Evolutionary conservation across 192 early-diverging fungal species (phyloP), one percentile per base, ranked within the genome.

Genomic region (Coemansia sp.): DNA sequence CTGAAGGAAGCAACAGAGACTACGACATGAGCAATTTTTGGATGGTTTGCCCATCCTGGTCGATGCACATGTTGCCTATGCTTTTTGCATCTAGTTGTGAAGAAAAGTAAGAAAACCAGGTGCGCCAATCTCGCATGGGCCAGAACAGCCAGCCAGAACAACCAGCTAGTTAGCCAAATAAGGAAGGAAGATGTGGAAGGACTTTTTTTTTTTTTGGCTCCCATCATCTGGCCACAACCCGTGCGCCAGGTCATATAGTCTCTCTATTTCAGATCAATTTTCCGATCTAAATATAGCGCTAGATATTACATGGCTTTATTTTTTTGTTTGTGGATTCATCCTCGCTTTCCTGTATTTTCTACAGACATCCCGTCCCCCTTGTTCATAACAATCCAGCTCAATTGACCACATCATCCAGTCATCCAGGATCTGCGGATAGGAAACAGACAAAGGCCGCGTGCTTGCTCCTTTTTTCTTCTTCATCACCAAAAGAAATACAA

Each of bases 151-250:
- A 23, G 13, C n/a, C 18, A 41, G 11, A 39, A 54, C 52, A 54
- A 6, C 15, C 6, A 50, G 18, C 13, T 1, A 6, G 48, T 11
- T 6, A 19, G 11, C 32, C 32, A 32, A 32, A 32, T 32, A 32
- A 32, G 32, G 32, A 32, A 32, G 4, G 32, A 32, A 32, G 32
- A 3, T 26, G 26, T 26, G 32, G 32, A 32, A 32, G 32, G 32
- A 4, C 32, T 32, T 32, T 32, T 32, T 32, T 32, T 32, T 32
- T 45, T 21, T 32, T 45, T 2, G 10, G 44, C 44, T 53, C 52
- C 52, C 52, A 58, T 58, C 56, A 58, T 58, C 56, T 58, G 56
- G 5, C 15, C 6, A 15, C 13, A 15, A 58, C 56, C 21, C 39
- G 23, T 41, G 56, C 3, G 15, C n/a, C 56, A 23, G 32, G 39